Evolutionary conservation across 2,329 filamentous ascomycete species (phyloP), one percentile per base, ranked within the genome.

Genomic region (Calonectria montana): DNA sequence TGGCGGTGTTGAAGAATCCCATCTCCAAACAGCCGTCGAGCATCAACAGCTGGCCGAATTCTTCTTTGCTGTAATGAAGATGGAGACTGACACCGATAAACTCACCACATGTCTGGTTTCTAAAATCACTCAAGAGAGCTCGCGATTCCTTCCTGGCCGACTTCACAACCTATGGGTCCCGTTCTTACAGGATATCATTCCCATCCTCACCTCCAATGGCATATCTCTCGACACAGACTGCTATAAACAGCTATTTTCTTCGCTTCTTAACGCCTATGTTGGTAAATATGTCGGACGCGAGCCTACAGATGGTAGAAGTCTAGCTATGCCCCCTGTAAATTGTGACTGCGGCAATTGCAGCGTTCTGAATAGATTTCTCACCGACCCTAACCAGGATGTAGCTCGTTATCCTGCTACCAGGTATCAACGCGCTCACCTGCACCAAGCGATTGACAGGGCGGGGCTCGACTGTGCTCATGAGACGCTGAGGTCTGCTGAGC

Each of bases 161-260:
- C 77, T 81, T 15, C 47, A 74, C 2, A 10, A 6, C 1, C 45
- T 82, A 1, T 84, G 82, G 82, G 57, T 83, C 2, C 81, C 80
- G 2, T 75, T 83, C 9, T 71, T 84, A 3, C 75, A 61, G 18
- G 48, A 55, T 4, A 68, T 83, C 8, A 29, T 78, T 0, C 4
- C n/a, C 9, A 9, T 70, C 6, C 67, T 81, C 31, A 64, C 68
- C 7, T 50, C 64, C 21, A 50, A 69, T 6, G 25, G 63, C 1
- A 65, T 75, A 5, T 31, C 73, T 1, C 65, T 80, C 8, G 57
- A 69, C 15, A 65, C 66, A 0, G 68, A 72, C 6, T 61, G 16
- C 16, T 82, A 79, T 71, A 77, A 75, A 23, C 29, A 73, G 12
- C 67, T 83, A 21, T 81, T 79, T 27, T 69, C 74, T 1, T 45